Conservation (phyloP, 352 stramenopile genomes). For the Phytophthora aleatoria region DNA sequence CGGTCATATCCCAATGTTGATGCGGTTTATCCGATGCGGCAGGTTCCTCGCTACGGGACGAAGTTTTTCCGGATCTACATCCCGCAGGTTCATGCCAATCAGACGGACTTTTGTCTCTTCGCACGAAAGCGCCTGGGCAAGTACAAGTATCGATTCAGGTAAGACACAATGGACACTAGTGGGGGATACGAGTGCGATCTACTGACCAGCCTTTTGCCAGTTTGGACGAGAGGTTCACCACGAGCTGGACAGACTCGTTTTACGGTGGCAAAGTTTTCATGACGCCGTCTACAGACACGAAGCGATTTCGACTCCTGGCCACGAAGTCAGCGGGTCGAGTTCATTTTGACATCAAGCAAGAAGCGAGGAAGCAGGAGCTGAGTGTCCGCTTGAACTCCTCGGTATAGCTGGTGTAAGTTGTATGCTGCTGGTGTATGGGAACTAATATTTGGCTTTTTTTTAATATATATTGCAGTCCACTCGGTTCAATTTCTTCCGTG, state of each 20-base stretch:
- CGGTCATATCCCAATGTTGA: too few relatives aligned
- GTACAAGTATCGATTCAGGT: conserved; percentile 84
- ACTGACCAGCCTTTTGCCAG: conserved; percentile 27
- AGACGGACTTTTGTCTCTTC: conserved; percentile 80
- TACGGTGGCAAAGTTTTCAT: conserved; percentile 72
- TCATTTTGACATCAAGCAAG: conserved; percentile 75
- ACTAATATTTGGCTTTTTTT: neutral
- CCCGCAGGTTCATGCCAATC: conserved; percentile 69
- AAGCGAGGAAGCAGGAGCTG: conserved; percentile 75
- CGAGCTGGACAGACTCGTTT: conserved; percentile 63
- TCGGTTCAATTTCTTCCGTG: conserved; percentile 58
- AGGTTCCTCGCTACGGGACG: conserved; percentile 60
- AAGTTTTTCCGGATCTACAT: conserved; percentile 82
- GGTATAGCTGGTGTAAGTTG: conserved; percentile 17
- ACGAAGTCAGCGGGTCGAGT: conserved; percentile 50
- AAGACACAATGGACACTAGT: neutral
- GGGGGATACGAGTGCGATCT: neutral
- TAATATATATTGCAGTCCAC: conserved; percentile 26
- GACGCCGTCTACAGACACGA: conserved; percentile 44
- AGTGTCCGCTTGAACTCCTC: conserved; percentile 61
- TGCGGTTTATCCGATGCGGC: neutral
- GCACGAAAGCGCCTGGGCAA: conserved; percentile 75
- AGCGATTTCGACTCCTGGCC: conserved; percentile 60
- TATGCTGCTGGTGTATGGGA: neutral
- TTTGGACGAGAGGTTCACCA: conserved; percentile 61